Evolutionary conservation across 257 asterid genomes (phyloP), one percentile per base, ranked within the genome.

Genomic region (Ophiorrhiza pumila): DNA sequence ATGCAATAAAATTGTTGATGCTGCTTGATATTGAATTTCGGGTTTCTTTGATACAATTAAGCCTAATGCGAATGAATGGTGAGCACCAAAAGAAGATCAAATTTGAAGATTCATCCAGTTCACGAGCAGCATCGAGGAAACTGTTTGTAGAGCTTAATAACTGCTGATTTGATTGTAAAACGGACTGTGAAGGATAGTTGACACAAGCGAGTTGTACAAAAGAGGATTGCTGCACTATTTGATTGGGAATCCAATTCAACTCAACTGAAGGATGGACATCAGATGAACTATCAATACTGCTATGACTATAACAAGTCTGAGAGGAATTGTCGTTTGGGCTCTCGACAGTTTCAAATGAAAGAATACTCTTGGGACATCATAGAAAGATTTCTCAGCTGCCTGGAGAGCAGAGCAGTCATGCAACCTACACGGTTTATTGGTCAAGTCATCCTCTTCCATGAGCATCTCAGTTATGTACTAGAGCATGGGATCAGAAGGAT

Each of bases 361-460:
- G 39, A 37, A 17, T 58, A 58, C 65, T 37, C 22, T 71, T 68
- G 43, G 77, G 58, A 75, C 77, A 71, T 83, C 82, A 43, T 62
- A 74, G 59, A 83, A 83, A 56, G 77, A 71, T 53, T 71, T 81
- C 78, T 81, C 80, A 41, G 82, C 71, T 55, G 85, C 85, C 17
- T 65, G 82, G 34, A 81, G 76, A 31, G 85, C 85, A 32, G 71
- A 74, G 59, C 73, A 71, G 47, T 81, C 85, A 23, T 25, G 74
- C 7, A 77, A 74, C 85, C 77, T 81, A 37, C 82, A 81, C 17
- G 85, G 82, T 63, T 77, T 75, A 35, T 71, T 74, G 72, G 46
- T 72, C 72, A 81, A 71, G 45, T 81, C 82, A 15, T 71, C 85
- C 43, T 81, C 85, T 72, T 81, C 85, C 85, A 81, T 74, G 4